Evolutionary conservation across 768 basidiomycete genomes (phyloP).

Genomic region (Boletus reticulatus): DNA sequence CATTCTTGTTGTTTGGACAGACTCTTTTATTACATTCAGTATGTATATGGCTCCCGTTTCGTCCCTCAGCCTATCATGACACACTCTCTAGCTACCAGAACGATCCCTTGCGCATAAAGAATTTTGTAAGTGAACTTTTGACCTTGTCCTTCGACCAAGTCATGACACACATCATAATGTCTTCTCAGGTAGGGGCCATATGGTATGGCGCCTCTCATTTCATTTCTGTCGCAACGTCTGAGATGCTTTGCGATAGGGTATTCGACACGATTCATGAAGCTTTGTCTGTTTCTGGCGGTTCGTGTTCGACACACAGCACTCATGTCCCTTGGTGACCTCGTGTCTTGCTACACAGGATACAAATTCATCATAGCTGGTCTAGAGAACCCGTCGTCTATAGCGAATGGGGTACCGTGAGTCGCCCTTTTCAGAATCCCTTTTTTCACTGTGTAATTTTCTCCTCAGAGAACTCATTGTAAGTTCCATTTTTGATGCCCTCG

Average conservation of each 20-base stretch:
- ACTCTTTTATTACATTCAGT: too few relatives aligned
- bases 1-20: too few relatives aligned
- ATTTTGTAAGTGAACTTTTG: background rate
- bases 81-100: background rate
- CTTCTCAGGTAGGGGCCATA: background rate
- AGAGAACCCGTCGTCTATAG: background rate
- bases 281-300: background rate
- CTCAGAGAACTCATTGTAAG: constrained; percentile 14
- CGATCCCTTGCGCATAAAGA: constrained; percentile 1
- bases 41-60: too few relatives aligned
- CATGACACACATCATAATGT: background rate
- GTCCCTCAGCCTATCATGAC: too few relatives aligned
- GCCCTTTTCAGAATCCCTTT: background rate
- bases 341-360: background rate
- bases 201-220: background rate
- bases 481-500: background rate
- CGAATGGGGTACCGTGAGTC: background rate
- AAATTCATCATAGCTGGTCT: constrained; percentile 1
- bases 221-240: too few relatives aligned
- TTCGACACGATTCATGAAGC: background rate
- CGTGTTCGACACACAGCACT: background rate
- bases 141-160: too few relatives aligned
- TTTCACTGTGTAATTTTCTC: background rate
- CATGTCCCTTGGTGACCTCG: background rate
- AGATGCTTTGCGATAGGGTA: background rate